Base-by-base conservation (phyloP, 768 basidiomycete species). In the Scleroderma citrinum region DNA sequence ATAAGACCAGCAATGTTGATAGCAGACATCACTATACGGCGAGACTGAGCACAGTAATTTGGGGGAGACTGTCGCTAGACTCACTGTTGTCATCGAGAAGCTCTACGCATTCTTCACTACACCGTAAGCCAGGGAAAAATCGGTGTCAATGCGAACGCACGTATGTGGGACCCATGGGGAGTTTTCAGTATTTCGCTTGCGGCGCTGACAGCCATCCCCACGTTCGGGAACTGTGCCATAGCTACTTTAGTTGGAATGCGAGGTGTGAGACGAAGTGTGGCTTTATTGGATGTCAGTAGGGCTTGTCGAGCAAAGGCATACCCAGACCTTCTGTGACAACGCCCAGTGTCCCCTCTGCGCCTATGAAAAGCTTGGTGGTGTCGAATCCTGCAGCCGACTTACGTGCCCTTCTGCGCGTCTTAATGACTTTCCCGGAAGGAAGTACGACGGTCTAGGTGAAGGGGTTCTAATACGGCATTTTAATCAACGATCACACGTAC, bases 341-440 rank as follows among this genome's bases (percentile, higher is more conserved):
- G 3, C 92, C 92, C 39, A 93, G 64, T 0, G 91, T 94, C 6
- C 92, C 92, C 65, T 93, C 92, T 2, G 89, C 88, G 4, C 92
- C 92, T 42, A 93, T 86, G 68, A 93, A 92, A 3, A 92, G 65
- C 62, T 93, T 93, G 0, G 88, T 92, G 1, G 78, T 76, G 59
- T 94, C 92, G 59, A 87, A 93, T 0, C 92, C 92, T 0, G 89
- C 87, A 1, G 91, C 78, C 3, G 88, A 92, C 62, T 96, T 94
- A 42, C 89, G 73, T 19, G 86, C 82, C 39, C 86, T 71, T 48
- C 77, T 74, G 19, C 91, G 80, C 0, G 92, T 95, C 63, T 92
- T 92, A 59, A 96, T 83, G 10, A 96, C 82, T 60, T 91, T 80
- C 6, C 92, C 90, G 44, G 76, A 81, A 0, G 91, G 88, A 24